These are phyloP conservation scores for Leucocoprinus sp. DNA, from an alignment of 768 basidiomycete species.

Conservation along the genomic window DNA sequence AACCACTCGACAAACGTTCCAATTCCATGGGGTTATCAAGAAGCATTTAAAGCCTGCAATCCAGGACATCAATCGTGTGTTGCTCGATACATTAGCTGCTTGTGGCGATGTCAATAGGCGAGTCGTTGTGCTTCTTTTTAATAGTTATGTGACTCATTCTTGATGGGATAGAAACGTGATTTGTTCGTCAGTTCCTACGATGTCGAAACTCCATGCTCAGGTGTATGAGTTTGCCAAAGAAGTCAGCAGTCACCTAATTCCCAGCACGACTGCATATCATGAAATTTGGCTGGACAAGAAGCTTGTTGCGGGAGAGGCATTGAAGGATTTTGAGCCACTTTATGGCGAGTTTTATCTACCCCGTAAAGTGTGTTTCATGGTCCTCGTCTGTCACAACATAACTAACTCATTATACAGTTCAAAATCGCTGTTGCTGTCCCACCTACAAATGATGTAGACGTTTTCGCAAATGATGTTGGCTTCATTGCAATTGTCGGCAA, in stretches of 20 bases:
- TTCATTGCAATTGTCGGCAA: conserved; percentile 88
- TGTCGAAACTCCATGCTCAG: conserved; percentile 78
- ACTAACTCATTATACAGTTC: conserved; percentile 45
- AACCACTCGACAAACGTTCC: conserved; percentile 97
- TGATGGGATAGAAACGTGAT: conserved; percentile 77
- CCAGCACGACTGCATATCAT: conserved; percentile 89
- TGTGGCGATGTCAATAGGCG: conserved; percentile 97
- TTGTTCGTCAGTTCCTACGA: conserved; percentile 82
- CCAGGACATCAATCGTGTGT: conserved; percentile 84
- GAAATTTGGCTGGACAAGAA: conserved; percentile 99
- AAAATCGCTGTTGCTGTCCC: conserved; percentile 96
- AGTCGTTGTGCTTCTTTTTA: conserved; percentile 13
- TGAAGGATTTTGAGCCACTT: conserved; percentile 94
- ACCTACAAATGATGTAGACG: conserved; percentile 92
- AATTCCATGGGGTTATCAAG: conserved; percentile 99
- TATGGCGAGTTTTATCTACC: conserved; percentile 98
- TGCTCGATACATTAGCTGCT: conserved; percentile 94
- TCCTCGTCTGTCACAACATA: background rate
- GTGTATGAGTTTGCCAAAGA: conserved; percentile 79
- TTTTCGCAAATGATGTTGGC: conserved; percentile 93
- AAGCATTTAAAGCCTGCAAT: conserved; percentile 92
- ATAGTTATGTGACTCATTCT: background rate
- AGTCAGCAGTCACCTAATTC: conserved; percentile 81
- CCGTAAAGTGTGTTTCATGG: conserved; percentile 57
- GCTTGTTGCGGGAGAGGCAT: conserved; percentile 85